Percentiles rank a stretch among this genome's conserved stretches.
Evolutionary conservation across 306 rosid species (phyloP).

Genomic region (Oxytropis ochrocephala): DNA sequence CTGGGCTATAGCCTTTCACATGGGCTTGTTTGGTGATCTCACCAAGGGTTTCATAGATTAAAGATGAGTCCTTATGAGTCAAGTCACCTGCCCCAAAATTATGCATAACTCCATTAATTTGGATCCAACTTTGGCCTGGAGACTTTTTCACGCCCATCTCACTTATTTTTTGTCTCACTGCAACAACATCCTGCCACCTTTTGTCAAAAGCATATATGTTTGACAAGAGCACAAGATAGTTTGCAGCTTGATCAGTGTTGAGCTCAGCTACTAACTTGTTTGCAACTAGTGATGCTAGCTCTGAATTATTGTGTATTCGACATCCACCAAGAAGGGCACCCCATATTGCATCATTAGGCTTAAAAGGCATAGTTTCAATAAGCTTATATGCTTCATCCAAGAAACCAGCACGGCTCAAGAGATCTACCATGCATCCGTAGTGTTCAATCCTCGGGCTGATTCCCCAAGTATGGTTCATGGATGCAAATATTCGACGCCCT

Average conservation of each 20-base stretch:
- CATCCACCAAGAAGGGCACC: conserved; percentile 81
- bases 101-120: conserved; percentile 48
- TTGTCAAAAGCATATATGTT: conserved; percentile 50
- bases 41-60: conserved; percentile 42
- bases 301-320: conserved; percentile 56
- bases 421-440: conserved; percentile 87
- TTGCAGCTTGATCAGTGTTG: conserved; percentile 43
- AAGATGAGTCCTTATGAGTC: conserved; percentile 43
- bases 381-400: conserved; percentile 56
- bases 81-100: conserved; percentile 54
- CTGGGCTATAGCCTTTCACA: conserved; percentile 25
- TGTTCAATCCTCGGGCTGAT: conserved; percentile 63
- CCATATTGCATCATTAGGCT: conserved; percentile 65
- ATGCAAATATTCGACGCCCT: conserved; percentile 46
- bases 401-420: conserved; percentile 77
- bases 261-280: conserved; percentile 37
- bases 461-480: conserved; percentile 50
- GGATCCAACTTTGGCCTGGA: conserved; percentile 64
- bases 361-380: conserved; percentile 61
- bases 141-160: conserved; percentile 62
- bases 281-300: conserved; percentile 47
- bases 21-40: conserved; percentile 40
- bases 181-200: conserved; percentile 62
- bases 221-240: conserved; percentile 64
- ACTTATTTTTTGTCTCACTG: conserved; percentile 52